A percentile compares a stretch with the other conserved stretches of the same genome.
Conservation (phyloP, 768 basidiomycete genomes). For the Coprinopsis cinerea region DNA sequence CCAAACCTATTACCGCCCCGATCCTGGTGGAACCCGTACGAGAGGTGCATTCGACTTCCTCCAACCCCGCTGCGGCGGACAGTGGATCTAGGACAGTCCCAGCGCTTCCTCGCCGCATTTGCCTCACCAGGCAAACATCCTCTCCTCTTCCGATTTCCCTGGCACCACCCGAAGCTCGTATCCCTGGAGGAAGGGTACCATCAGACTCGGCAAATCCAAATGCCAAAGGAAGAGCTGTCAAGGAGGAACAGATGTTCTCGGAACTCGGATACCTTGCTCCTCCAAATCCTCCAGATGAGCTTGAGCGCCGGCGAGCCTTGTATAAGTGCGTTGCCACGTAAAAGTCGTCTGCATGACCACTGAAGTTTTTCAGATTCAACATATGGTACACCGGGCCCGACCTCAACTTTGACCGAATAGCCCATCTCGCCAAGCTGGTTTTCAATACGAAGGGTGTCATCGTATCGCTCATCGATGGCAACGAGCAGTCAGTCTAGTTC, state of each 20-base stretch:
- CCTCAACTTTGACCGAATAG: conserved; percentile 89
- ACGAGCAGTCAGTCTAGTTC: conserved; percentile 67
- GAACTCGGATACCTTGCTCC: conserved; percentile 69
- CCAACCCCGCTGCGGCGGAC: conserved; percentile 4
- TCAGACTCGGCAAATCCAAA: conserved; percentile 24
- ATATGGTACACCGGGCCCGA: conserved; percentile 85
- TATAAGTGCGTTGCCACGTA: conserved; percentile 54
- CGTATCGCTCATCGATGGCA: conserved; percentile 78
- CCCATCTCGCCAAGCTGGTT: conserved; percentile 87
- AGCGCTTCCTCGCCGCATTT: conserved; percentile 44
- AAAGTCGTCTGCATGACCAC: too few species aligned
- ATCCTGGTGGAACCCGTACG: background rate
- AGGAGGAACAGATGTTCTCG: conserved; percentile 62
- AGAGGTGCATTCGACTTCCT: conserved; percentile 2
- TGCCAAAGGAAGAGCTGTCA: conserved; percentile 43
- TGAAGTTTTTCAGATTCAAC: conserved; percentile 62
- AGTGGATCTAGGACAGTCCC: conserved; percentile 33
- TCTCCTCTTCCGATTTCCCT: conserved; percentile 51
- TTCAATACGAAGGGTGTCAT: conserved; percentile 85
- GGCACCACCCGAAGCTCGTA: conserved; percentile 25
- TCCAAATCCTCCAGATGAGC: conserved; percentile 81
- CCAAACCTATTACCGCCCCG: background rate
- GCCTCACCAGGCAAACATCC: conserved; percentile 56
- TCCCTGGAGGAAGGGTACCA: conserved; percentile 25
- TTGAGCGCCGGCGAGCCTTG: conserved; percentile 74